Conservation (phyloP, 345 rosid species). For the Moricandia arvensis region DNA sequence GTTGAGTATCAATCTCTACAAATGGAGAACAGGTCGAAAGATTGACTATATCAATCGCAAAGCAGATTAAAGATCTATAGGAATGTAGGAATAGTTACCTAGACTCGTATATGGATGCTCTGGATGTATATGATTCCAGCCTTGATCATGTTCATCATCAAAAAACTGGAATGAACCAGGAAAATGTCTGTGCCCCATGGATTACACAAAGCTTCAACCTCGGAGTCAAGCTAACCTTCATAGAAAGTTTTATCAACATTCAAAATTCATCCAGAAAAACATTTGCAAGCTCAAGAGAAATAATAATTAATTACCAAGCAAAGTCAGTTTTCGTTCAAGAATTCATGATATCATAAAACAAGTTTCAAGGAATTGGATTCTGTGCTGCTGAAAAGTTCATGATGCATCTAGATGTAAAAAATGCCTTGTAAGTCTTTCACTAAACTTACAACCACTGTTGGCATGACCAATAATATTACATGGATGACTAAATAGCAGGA, state of each 20-base stretch:
- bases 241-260: slow-evolving; percentile 18
- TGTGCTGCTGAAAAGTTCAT: neutral
- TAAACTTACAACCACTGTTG: neutral
- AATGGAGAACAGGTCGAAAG: neutral
- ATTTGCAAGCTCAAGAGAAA: slow-evolving; percentile 3
- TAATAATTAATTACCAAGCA: neutral
- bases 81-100: slow-evolving; percentile 42
- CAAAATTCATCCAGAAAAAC: slow-evolving; percentile 16
- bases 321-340: neutral
- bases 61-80: neutral
- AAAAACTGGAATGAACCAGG: slow-evolving; percentile 52
- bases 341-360: neutral
- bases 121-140: slow-evolving; percentile 59
- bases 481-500: neutral
- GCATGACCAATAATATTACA: neutral
- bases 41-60: neutral
- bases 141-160: slow-evolving; percentile 62
- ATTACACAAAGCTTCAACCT: slow-evolving; percentile 17
- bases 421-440: slow-evolving; percentile 5
- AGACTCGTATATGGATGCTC: slow-evolving; percentile 55
- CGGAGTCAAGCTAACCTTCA: slow-evolving; percentile 41
- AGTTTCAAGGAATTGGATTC: no score
- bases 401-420: neutral
- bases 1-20: slow-evolving; percentile 8
- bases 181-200: slow-evolving; percentile 72